Percentiles rank a stretch among this genome's conserved stretches.
These are phyloP conservation scores for Vaccinium darrowii DNA, from an alignment of 148 eudicot genomes.

Conservation along the genomic window DNA sequence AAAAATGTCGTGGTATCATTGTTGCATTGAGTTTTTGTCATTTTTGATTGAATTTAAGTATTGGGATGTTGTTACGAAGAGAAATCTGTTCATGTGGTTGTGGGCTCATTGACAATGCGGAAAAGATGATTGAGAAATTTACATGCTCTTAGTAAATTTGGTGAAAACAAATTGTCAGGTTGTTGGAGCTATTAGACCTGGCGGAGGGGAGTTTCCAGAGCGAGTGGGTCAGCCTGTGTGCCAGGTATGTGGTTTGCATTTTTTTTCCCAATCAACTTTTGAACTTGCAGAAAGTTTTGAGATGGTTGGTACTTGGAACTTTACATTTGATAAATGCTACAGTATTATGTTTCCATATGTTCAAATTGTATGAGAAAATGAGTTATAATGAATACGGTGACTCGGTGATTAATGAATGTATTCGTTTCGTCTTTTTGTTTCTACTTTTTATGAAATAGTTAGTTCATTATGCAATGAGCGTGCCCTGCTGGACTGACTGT, in stretches of 20 bases:
- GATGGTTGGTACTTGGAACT: conserved; percentile 9
- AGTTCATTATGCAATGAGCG: not conserved
- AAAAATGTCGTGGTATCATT: not conserved
- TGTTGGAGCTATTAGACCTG: conserved; percentile 48
- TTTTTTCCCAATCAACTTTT: not conserved
- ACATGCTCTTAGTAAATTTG: conserved; percentile 9
- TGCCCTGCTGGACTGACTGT: conserved; percentile 6
- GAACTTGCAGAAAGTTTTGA: not conserved
- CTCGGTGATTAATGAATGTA: not conserved
- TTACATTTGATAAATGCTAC: not conserved
- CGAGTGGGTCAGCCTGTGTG: conserved; percentile 85
- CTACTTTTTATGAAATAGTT: not conserved
- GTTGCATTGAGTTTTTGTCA: not conserved
- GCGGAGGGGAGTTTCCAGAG: conserved; percentile 76
- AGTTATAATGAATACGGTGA: not conserved
- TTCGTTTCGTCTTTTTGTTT: conserved; percentile 11
- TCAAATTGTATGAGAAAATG: not conserved
- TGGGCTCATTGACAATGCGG: not conserved
- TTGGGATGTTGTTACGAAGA: not conserved
- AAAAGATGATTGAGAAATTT: not conserved
- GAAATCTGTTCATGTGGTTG: not conserved
- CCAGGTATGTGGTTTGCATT: conserved; percentile 51
- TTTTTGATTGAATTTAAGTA: not conserved
- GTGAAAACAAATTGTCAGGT: conserved; percentile 38
- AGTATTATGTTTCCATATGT: not conserved